Base-by-base conservation (phyloP, 108 stramenopile genomes). In the Chaetoceros muelleri region DNA sequence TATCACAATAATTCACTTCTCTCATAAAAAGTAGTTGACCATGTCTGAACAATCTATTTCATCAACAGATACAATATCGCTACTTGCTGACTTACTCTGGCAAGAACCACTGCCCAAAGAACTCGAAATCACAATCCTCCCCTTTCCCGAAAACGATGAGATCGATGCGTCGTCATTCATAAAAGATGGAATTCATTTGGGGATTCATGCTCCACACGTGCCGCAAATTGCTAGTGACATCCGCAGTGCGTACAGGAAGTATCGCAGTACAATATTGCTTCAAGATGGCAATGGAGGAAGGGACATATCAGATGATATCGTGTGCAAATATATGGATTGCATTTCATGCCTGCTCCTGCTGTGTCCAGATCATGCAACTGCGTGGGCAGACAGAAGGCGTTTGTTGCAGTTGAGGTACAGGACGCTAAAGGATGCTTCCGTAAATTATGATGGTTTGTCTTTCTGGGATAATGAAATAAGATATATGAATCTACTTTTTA, bases 331-430 rank as follows among this genome's bases (percentile, higher is more conserved):
- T 10, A 27, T 71, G 10, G 28, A 56, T 19, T 28, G 20, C 2
- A 62, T 66, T 24, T 52, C 63, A 16, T 73, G 72, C 50, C 54
- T 78, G 1, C 44, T 78, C 23, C 48, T 78, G 45, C 61, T 72
- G 3, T 67, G 71, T 67, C 76, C 76, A 19, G 76, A 78, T 61
- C 69, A 78, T 67, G 55, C 72, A 2, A 78, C 76, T 2, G 76
- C 70, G 13, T 78, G 76, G 76, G 67, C 67, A 0, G 76, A 78
- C 66, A 64, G 76, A 16, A 57, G 66, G 27, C 50, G 76, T 24
- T 46, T 44, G 0, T 2, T 48, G 0, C 34, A 46, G 30, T 31
- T 44, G 17, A 10, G 44, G 18, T 21, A 2, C 0, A 24, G 53
- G 21, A 24, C 40, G 20, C 17, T 51, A 21, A 1, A 28, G 21